Evolutionary conservation across 2,329 filamentous ascomycete genomes (phyloP).

Genomic region (Exophiala xenobiotica): DNA sequence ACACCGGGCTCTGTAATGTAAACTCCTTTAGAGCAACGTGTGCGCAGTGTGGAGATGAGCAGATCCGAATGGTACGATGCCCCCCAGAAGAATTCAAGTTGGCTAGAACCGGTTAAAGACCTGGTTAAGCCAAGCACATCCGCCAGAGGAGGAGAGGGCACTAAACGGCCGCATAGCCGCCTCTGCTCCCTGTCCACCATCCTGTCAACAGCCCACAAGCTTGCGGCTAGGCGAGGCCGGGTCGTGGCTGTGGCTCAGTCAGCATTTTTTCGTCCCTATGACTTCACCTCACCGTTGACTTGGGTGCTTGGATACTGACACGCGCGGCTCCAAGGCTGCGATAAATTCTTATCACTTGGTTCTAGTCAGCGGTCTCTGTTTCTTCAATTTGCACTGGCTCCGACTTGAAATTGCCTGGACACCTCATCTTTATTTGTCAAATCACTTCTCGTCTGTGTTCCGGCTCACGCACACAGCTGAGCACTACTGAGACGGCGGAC

Average conservation of each 20-base stretch:
- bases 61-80: slow-evolving; percentile 22
- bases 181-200: too few relatives aligned
- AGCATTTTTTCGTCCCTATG: slow-evolving; percentile 4
- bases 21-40: slow-evolving; percentile 9
- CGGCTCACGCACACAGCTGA: background rate
- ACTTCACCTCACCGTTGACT: slow-evolving; percentile 15
- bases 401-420: too few relatives aligned
- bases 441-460: background rate
- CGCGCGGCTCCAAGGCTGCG: slow-evolving; percentile 13
- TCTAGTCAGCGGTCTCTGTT: slow-evolving; percentile 1
- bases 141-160: too few relatives aligned
- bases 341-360: slow-evolving; percentile 8
- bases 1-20: slow-evolving; percentile 3
- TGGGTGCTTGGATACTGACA: slow-evolving; percentile 4
- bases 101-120: background rate
- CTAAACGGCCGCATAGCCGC: too few relatives aligned
- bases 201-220: too few relatives aligned
- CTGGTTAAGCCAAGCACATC: background rate
- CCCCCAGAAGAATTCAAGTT: background rate
- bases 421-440: background rate
- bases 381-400: background rate
- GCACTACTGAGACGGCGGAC: too few relatives aligned
- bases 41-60: slow-evolving; percentile 10
- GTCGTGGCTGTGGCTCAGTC: background rate
- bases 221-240: too few relatives aligned